Conservation (phyloP, 2,329 filamentous ascomycete genomes). For the Scedosporium minutisporum region DNA sequence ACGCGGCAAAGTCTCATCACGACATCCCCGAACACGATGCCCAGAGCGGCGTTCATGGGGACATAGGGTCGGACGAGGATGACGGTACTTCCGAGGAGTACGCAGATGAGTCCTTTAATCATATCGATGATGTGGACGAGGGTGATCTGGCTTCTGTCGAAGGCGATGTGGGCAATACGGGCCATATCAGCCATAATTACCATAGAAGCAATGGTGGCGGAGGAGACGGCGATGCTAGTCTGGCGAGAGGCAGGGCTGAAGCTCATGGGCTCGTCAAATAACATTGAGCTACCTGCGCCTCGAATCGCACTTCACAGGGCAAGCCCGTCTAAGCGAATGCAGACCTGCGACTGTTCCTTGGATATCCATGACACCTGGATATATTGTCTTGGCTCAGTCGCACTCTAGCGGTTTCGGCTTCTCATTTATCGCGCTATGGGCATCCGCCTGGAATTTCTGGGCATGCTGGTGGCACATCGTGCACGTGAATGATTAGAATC, state of each 20-base stretch:
- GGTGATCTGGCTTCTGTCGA: not conserved
- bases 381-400: too few relatives aligned
- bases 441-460: too few relatives aligned
- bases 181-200: not conserved
- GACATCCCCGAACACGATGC: constrained; percentile 1
- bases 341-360: too few relatives aligned
- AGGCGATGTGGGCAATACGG: not conserved
- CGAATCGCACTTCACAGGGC: too few relatives aligned
- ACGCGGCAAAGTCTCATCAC: constrained; percentile 9
- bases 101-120: constrained; percentile 4
- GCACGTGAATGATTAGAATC: too few relatives aligned
- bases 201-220: not conserved
- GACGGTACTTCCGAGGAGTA: constrained; percentile 6
- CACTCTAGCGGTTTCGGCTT: too few relatives aligned
- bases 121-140: constrained; percentile 3
- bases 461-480: too few relatives aligned
- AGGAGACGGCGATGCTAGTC: not conserved
- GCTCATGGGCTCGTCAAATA: not conserved
- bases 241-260: not conserved
- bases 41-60: not conserved
- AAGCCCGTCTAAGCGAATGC: too few relatives aligned
- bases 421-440: too few relatives aligned
- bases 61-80: constrained; percentile 1
- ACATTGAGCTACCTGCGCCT: not conserved
- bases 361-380: too few relatives aligned